Base-by-base conservation (phyloP, 2,329 filamentous ascomycete species). In the Cladophialophora chaetospira region DNA sequence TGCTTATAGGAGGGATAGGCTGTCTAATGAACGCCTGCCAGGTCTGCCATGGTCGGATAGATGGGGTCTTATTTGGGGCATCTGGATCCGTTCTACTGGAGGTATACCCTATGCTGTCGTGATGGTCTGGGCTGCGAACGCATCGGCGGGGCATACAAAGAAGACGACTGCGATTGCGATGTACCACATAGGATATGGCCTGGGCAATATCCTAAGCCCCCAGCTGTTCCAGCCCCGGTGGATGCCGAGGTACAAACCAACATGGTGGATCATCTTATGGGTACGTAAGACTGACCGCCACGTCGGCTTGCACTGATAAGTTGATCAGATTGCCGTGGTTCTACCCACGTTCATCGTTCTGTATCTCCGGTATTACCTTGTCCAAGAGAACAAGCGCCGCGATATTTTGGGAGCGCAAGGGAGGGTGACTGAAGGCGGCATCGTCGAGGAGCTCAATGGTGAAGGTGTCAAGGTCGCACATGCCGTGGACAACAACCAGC, bases 91-190 rank as follows among this genome's bases (percentile, higher is more conserved):
- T 3, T 70, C 70, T 1, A 72, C 72, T 2, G 67, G 63, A 1
- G 72, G 72, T 0, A 71, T 74, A 28, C 69, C 70, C 2, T 73
- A 74, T 50, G 69, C 68, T 3, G 69, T 74, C 15, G 72, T 73
- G 3, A 73, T 74, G 72, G 69, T 73, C 4, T 72, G 70, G 71
- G 71, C 70, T 19, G 70, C 71, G 3, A 72, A 73, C 53, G 75
- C 65, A 72, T 82, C 68, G 67, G 78, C 68, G 67, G 82, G 82
- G 0, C 81, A 84, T 60, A 83, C 82, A 1, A 85, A 85, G 66
- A 85, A 86, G 66, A 82, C 85, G 47, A 79, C 84, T 26, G 82
- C 82, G 15, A 84, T 82, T 15, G 82, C 80, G 1, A 77, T 83
- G 55, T 74, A 84, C 2, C 85, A 83, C 71, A 73, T 85, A 5